Percentiles rank a stretch among this genome's conserved stretches.
These are phyloP conservation scores for Penicillium antarcticum DNA, from an alignment of 495 filamentous ascomycete species.

Conservation along the genomic window DNA sequence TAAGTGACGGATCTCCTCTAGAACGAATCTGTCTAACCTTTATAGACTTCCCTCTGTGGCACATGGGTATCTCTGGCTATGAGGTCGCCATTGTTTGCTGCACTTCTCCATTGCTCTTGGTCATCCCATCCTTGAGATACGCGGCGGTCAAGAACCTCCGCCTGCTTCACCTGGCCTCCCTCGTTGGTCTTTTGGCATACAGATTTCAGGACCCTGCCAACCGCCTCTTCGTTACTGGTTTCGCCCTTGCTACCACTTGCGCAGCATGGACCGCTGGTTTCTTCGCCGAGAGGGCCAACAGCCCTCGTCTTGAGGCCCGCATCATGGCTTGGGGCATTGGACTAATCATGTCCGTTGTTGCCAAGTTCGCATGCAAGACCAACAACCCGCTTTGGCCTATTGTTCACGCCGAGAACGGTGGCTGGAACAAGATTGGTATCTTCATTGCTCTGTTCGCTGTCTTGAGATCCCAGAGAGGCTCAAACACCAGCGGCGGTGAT, in stretches of 20 bases:
- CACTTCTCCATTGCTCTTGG: slow-evolving; percentile 79
- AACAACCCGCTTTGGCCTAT: slow-evolving; percentile 98
- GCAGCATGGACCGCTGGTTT: slow-evolving; percentile 79
- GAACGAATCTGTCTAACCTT: slow-evolving; percentile 14
- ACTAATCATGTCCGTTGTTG: slow-evolving; percentile 76
- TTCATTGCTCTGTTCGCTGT: slow-evolving; percentile 71
- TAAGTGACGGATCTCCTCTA: slow-evolving; percentile 46
- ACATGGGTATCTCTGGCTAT: slow-evolving; percentile 98
- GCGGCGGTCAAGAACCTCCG: slow-evolving; percentile 66
- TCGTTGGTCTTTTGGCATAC: slow-evolving; percentile 78
- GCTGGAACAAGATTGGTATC: slow-evolving; percentile 85
- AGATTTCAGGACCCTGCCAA: slow-evolving; percentile 67
- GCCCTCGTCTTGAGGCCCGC: slow-evolving; percentile 71
- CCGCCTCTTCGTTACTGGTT: slow-evolving; percentile 76
- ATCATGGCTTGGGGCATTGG: slow-evolving; percentile 79
- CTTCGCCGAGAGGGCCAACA: slow-evolving; percentile 73
- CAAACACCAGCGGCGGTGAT: slow-evolving; percentile 50
- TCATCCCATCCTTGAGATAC: slow-evolving; percentile 63
- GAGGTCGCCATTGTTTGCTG: slow-evolving; percentile 84
- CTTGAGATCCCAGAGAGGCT: slow-evolving; percentile 62
- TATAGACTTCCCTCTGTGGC: slow-evolving; percentile 94
- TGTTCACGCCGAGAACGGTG: slow-evolving; percentile 83
- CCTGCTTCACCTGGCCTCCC: slow-evolving; percentile 67
- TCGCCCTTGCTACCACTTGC: slow-evolving; percentile 73
- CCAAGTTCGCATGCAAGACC: slow-evolving; percentile 93